phyloP scores from a whole-genome alignment of 2,329 filamentous ascomycete genomes.

The Arachnopeziza araneosa region DNA sequence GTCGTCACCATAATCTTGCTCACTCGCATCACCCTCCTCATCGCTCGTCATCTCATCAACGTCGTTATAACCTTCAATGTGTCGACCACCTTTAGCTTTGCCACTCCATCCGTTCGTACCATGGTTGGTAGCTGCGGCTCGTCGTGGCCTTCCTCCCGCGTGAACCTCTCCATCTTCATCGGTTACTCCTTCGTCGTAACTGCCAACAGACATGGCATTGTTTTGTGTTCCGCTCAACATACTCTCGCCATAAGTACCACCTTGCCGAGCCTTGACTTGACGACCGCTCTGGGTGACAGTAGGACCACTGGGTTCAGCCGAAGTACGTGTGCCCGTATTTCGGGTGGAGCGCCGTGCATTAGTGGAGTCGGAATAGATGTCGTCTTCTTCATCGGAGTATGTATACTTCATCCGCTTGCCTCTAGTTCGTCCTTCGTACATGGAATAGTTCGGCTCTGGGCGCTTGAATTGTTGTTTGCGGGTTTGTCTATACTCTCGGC shows the following conservation, averaged over 20 bases:
- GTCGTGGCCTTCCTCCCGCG: slow-evolving; percentile 35
- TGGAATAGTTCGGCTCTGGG: slow-evolving; percentile 81
- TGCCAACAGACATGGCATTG: slow-evolving; percentile 25
- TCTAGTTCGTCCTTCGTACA: slow-evolving; percentile 93
- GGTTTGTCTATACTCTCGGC: slow-evolving; percentile 82
- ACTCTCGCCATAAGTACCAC: slow-evolving; percentile 48
- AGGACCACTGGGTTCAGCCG: slow-evolving; percentile 58
- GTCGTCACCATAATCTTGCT: slow-evolving; percentile 71
- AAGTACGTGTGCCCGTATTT: slow-evolving; percentile 68
- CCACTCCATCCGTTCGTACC: slow-evolving; percentile 21
- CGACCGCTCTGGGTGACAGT: slow-evolving; percentile 80
- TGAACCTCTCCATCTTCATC: not conserved
- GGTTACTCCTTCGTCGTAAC: slow-evolving; percentile 30
- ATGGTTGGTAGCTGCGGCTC: slow-evolving; percentile 26
- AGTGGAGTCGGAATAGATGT: slow-evolving; percentile 60
- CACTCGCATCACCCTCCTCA: slow-evolving; percentile 64
- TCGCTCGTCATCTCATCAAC: slow-evolving; percentile 51
- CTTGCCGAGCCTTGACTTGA: slow-evolving; percentile 63
- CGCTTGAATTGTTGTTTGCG: slow-evolving; percentile 72
- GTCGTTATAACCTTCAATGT: slow-evolving; percentile 51
- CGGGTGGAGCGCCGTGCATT: slow-evolving; percentile 61
- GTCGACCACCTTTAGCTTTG: slow-evolving; percentile 35
- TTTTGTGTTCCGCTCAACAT: slow-evolving; percentile 43
- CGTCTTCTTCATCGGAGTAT: slow-evolving; percentile 81
- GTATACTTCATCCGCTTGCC: slow-evolving; percentile 97